These are phyloP conservation scores for Ascoidea rubescens DNA, from an alignment of 805 yeast species.

Conservation along the genomic window DNA sequence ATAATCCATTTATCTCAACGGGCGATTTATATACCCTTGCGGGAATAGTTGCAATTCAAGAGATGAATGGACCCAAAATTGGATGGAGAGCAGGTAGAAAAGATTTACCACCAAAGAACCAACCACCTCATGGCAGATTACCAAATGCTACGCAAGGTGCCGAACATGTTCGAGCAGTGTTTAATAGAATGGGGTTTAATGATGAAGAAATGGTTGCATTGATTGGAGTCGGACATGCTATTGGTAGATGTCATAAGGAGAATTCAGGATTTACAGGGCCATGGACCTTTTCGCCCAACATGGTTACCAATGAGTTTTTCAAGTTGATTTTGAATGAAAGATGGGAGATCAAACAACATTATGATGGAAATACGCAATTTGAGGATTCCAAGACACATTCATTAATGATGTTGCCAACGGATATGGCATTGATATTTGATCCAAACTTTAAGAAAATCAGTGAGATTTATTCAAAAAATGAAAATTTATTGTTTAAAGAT, in stretches of 20 bases:
- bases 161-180: slow-evolving; percentile 48
- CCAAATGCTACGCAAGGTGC: slow-evolving; percentile 63
- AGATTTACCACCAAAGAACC: slow-evolving; percentile 33
- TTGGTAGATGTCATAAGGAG: slow-evolving; percentile 58
- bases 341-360: slow-evolving; percentile 34
- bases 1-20: slow-evolving; percentile 57
- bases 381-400: slow-evolving; percentile 42
- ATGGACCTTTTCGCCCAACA: slow-evolving; percentile 75
- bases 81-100: slow-evolving; percentile 77
- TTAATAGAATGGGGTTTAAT: slow-evolving; percentile 49
- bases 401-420: slow-evolving; percentile 82
- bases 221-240: slow-evolving; percentile 60
- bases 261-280: slow-evolving; percentile 79
- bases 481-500: slow-evolving; percentile 44
- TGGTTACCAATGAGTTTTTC: slow-evolving; percentile 64
- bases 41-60: slow-evolving; percentile 70
- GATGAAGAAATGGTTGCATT: slow-evolving; percentile 65
- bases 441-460: slow-evolving; percentile 47
- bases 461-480: slow-evolving; percentile 52
- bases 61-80: slow-evolving; percentile 63
- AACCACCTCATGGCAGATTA: slow-evolving; percentile 56
- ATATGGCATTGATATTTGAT: slow-evolving; percentile 54
- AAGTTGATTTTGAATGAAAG: slow-evolving; percentile 40
- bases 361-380: slow-evolving; percentile 53
- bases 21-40: slow-evolving; percentile 75